phyloP scores from a whole-genome alignment of 148 eudicot genomes.

The Oxyria digyna region DNA sequence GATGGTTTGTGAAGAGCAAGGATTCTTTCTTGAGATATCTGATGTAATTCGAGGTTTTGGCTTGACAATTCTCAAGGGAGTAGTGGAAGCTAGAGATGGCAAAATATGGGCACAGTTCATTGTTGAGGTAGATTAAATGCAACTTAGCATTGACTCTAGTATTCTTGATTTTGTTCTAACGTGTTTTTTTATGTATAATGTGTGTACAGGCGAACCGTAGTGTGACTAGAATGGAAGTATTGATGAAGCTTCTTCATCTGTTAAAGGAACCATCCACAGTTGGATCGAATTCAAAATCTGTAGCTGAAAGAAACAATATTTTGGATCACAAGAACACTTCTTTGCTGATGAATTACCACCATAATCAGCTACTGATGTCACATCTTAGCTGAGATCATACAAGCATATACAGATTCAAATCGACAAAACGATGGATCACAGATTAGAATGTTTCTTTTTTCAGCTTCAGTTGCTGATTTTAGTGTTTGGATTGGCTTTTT shows the following conservation, averaged over 20 bases:
- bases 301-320: background rate
- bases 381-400: background rate
- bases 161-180: background rate
- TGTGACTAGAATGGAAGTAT: constrained; percentile 60
- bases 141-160: background rate
- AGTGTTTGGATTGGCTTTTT: background rate
- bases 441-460: background rate
- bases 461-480: background rate
- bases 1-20: constrained; percentile 72
- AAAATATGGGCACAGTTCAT: constrained; percentile 74
- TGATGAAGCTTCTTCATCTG: constrained; percentile 60
- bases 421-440: no score
- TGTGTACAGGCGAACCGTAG: constrained; percentile 24
- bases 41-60: constrained; percentile 61
- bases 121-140: constrained; percentile 54
- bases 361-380: background rate
- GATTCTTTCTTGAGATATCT: constrained; percentile 74
- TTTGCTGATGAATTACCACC: background rate
- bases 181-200: background rate
- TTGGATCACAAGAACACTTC: background rate
- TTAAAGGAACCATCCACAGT: constrained; percentile 20
- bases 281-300: background rate
- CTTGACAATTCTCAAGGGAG: constrained; percentile 68
- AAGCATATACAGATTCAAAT: background rate
- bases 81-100: constrained; percentile 55